A percentile compares a stretch with the other conserved stretches of the same genome.
Conservation (phyloP, 805 yeast species). For the Spathaspora passalidarum region DNA sequence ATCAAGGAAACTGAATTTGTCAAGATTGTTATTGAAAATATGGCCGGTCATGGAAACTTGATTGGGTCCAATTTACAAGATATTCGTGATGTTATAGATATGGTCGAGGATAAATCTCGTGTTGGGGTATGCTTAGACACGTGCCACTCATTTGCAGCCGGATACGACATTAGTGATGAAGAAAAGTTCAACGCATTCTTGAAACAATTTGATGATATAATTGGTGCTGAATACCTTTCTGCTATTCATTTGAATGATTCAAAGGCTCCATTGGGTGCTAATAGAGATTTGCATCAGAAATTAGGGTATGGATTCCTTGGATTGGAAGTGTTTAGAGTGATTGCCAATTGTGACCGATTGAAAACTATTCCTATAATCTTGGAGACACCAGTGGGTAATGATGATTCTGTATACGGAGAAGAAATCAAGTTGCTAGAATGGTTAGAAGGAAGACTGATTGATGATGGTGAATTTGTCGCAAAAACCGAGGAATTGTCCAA, state of each 20-base stretch:
- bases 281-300: conserved; percentile 86
- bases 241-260: conserved; percentile 93
- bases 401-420: conserved; percentile 67
- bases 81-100: conserved; percentile 65
- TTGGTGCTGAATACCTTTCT: conserved; percentile 73
- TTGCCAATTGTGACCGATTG: conserved; percentile 68
- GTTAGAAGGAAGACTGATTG: conserved; percentile 56
- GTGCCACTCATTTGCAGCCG: conserved; percentile 95
- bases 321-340: conserved; percentile 72
- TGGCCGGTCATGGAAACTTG: conserved; percentile 96
- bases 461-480: conserved; percentile 52
- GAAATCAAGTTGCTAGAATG: conserved; percentile 83
- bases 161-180: conserved; percentile 75
- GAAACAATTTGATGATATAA: conserved; percentile 65
- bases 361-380: conserved; percentile 72
- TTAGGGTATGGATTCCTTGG: conserved; percentile 90
- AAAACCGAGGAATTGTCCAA: conserved; percentile 50
- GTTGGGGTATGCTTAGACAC: conserved; percentile 98
- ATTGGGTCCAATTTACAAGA: conserved; percentile 83
- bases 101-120: conserved; percentile 75
- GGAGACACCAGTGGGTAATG: conserved; percentile 79
- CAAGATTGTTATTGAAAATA: conserved; percentile 87
- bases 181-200: conserved; percentile 64
- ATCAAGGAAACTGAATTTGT: conserved; percentile 72
- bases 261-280: conserved; percentile 87